Conservation (phyloP, 225 moss, liverwort and hornwort genomes). For the Marchantia paleacea region DNA sequence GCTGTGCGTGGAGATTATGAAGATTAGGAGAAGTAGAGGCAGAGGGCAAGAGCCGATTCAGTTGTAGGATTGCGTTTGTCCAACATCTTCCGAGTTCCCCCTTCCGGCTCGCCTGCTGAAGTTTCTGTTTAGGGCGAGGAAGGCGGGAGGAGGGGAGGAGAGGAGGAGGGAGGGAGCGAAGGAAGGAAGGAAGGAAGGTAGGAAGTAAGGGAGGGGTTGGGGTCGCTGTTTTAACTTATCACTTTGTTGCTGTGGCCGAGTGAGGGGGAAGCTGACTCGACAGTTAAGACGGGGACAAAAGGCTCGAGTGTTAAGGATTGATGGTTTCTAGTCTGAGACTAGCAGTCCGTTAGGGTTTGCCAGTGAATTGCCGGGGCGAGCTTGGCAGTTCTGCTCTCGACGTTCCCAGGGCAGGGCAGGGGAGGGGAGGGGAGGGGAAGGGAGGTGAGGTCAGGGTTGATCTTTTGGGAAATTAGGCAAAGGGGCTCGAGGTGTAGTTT, state of each 20-base stretch:
- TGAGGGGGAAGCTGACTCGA: background rate
- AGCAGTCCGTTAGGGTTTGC: conserved; percentile 10
- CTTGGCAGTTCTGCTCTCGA: background rate
- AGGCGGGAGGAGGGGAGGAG: background rate
- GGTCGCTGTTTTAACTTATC: background rate
- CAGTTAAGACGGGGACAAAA: background rate
- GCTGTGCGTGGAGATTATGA: too few species aligned
- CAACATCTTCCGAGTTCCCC: background rate
- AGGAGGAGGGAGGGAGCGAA: background rate
- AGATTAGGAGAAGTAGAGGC: too few species aligned
- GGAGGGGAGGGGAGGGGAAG: background rate
- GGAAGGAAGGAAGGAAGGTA: background rate
- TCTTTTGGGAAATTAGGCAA: too few species aligned
- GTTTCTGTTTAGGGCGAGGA: background rate
- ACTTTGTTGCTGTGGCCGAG: background rate
- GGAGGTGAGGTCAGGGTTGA: background rate
- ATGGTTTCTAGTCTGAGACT: background rate
- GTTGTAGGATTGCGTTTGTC: too few species aligned
- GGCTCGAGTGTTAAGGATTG: background rate
- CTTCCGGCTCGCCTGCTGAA: background rate
- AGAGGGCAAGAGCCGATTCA: too few species aligned
- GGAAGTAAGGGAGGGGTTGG: background rate
- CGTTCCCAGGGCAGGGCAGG: too few species aligned
- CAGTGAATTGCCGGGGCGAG: background rate
- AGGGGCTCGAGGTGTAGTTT: background rate